phyloP scores from a whole-genome alignment of 2,329 filamentous ascomycete genomes.

The Hypoxylon sp. region DNA sequence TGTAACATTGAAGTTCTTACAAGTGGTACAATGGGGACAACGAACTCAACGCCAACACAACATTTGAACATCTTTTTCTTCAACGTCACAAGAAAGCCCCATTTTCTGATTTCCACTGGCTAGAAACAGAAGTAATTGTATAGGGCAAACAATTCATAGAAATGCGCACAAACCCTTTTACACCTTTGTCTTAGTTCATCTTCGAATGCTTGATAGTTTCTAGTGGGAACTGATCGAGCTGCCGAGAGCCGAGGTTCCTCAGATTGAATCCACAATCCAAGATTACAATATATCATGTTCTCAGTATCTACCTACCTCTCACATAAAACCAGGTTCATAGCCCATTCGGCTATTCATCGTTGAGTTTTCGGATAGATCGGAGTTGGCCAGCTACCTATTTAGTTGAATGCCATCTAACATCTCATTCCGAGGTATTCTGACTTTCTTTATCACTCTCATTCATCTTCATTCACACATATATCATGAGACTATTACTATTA shows the following conservation, averaged over 20 bases:
- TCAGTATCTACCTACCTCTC: neutral
- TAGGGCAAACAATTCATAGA: neutral
- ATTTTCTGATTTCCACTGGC: neutral
- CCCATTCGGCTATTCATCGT: neutral
- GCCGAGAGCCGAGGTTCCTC: constrained; percentile 24
- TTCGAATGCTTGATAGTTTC: neutral
- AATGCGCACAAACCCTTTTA: neutral
- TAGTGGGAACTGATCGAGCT: constrained; percentile 3
- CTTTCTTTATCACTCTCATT: neutral
- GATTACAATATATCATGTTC: neutral
- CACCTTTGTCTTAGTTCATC: constrained; percentile 1
- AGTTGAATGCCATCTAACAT: neutral
- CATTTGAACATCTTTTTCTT: neutral
- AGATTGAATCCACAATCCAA: neutral
- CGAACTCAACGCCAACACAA: constrained; percentile 28
- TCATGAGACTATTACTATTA: neutral
- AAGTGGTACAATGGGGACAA: constrained; percentile 16
- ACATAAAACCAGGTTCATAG: constrained; percentile 1
- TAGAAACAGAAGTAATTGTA: neutral
- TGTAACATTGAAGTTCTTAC: constrained; percentile 19
- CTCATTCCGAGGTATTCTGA: constrained; percentile 2
- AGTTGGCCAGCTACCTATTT: neutral
- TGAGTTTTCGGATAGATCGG: constrained; percentile 6
- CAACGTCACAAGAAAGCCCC: neutral
- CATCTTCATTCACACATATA: neutral